Base-by-base conservation (phyloP, 257 asterid genomes). In the Ocimum tenuiflorum region DNA sequence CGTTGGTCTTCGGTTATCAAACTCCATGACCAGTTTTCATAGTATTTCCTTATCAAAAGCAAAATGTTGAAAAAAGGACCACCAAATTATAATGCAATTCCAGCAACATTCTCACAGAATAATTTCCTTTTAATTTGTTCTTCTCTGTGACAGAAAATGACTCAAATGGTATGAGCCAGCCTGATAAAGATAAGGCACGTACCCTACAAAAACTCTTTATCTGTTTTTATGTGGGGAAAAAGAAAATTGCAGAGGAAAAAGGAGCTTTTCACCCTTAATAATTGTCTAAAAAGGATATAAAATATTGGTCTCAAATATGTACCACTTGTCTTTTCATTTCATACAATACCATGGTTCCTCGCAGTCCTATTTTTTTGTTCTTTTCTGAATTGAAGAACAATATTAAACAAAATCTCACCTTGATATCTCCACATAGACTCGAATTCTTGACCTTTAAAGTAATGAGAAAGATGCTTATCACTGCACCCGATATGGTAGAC, bases 91-190 rank as follows among this genome's bases (percentile, higher is more conserved):
- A 67, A 55, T 68, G 76, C 69, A 65, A 53, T 60, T 57, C 52
- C 66, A 41, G 72, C 23, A 70, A 63, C 73, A 73, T 73, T 77
- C 72, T 58, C 72, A 66, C 42, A 76, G 81, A 73, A 77, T 70
- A 76, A 56, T 72, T 69, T 72, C 68, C 45, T n/a, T 22, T 68
- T 38, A 63, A 68, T 73, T 81, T 63, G 80, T 83, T 74, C 71
- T 71, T 78, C 74, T 68, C 77, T 65, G 11, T 45, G 66, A 79
- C 65, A 59, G 57, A 73, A 54, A 72, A 65, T 24, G 61, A 45
- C 77, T 73, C 56, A 59, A 68, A 63, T 61, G 69, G 72, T 41
- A 48, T 62, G 46, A 60, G 78, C 77, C 80, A 76, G 73, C n/a
- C 71, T 77, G 73, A 49, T 12, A 58, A 69, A 53, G 76, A 63